phyloP scores from a whole-genome alignment of 495 filamentous ascomycete species.

The Gamarada debralockiae region DNA sequence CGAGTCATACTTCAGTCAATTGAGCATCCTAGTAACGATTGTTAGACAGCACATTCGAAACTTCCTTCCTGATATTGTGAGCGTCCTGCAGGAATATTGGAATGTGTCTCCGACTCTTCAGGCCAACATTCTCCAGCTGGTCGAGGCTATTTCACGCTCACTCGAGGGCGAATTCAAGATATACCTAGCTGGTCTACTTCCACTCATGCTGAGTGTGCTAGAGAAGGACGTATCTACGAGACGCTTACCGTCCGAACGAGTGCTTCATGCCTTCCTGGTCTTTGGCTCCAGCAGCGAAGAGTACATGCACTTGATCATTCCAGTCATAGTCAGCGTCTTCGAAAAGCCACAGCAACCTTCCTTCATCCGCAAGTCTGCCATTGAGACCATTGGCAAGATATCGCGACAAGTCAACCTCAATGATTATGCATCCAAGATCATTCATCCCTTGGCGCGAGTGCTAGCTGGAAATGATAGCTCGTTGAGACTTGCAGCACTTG shows the following conservation, averaged over 20 bases:
- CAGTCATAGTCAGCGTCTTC: constrained; percentile 88
- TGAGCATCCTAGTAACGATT: constrained; percentile 88
- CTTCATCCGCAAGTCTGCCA: constrained; percentile 77
- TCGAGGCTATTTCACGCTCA: constrained; percentile 89
- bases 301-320: constrained; percentile 99
- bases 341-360: constrained; percentile 76
- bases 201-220: constrained; percentile 89
- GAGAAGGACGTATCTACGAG: constrained; percentile 75
- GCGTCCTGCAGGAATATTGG: constrained; percentile 84
- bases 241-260: constrained; percentile 76
- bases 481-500: constrained; percentile 79
- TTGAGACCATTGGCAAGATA: constrained; percentile 92
- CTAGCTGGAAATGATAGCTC: constrained; percentile 66
- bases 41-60: constrained; percentile 94
- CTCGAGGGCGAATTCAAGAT: constrained; percentile 97
- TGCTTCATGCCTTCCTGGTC: constrained; percentile 90
- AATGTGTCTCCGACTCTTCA: constrained; percentile 69
- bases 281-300: constrained; percentile 96
- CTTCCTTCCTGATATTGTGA: constrained; percentile 78
- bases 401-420: constrained; percentile 96
- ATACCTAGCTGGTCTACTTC: constrained; percentile 82
- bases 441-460: constrained; percentile 82
- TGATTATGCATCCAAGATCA: constrained; percentile 91
- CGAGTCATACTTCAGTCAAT: constrained; percentile 95
- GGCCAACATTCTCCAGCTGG: constrained; percentile 81